phyloP scores from a whole-genome alignment of 352 stramenopile species.

The Pythium scleroteichum region DNA sequence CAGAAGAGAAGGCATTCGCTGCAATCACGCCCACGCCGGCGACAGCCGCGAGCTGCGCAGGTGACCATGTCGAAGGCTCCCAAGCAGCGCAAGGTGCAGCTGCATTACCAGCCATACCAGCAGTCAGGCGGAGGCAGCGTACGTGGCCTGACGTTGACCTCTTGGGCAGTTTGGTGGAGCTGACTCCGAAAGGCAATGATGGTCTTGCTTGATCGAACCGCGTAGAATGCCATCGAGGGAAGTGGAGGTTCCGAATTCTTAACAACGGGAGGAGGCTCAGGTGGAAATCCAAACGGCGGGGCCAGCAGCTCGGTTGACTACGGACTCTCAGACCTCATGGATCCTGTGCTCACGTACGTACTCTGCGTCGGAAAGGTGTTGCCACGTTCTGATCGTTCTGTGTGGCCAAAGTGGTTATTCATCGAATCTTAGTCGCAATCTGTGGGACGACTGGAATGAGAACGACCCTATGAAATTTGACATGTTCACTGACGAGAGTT shows the following conservation, averaged over 20 bases:
- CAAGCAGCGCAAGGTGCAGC: slow-evolving; percentile 69
- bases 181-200: background rate
- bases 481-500: slow-evolving; percentile 45
- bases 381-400: background rate
- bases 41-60: no score
- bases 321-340: slow-evolving; percentile 56
- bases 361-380: background rate
- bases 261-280: no score
- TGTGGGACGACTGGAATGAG: slow-evolving; percentile 90
- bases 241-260: background rate
- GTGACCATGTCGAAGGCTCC: slow-evolving; percentile 77
- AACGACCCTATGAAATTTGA: slow-evolving; percentile 67
- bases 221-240: slow-evolving; percentile 15
- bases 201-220: background rate
- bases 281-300: background rate
- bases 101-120: slow-evolving; percentile 86
- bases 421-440: slow-evolving; percentile 80
- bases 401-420: slow-evolving; percentile 54
- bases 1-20: no score
- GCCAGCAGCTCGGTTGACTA: slow-evolving; percentile 27
- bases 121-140: slow-evolving; percentile 9
- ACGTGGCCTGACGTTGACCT: background rate
- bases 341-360: slow-evolving; percentile 71
- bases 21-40: no score
- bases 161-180: no score